Conservation (phyloP, 2,329 filamentous ascomycete species). For the Cordyceps pruinosa region DNA sequence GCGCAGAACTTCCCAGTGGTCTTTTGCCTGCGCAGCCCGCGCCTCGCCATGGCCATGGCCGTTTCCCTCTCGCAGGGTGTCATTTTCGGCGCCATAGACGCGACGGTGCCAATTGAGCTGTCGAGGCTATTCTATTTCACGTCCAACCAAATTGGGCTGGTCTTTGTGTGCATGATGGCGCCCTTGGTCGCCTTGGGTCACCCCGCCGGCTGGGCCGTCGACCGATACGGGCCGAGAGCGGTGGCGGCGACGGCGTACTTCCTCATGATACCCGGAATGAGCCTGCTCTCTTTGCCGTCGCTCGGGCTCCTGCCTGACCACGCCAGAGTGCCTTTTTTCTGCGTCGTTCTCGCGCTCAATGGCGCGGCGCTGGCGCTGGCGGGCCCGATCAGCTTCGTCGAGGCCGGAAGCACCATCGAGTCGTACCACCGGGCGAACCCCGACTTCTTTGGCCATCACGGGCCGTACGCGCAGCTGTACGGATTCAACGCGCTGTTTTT, state of each 20-base stretch:
- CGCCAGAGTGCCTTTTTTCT: neutral
- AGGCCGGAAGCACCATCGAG: slow-evolving; percentile 9
- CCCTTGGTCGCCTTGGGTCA: slow-evolving; percentile 3
- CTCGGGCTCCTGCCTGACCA: neutral
- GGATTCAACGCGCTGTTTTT: slow-evolving; percentile 7
- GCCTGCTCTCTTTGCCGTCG: neutral
- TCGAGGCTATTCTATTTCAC: neutral
- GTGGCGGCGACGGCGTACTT: slow-evolving; percentile 1
- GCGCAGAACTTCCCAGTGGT: neutral
- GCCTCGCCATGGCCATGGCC: neutral
- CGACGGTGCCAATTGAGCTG: neutral
- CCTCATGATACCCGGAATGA: neutral
- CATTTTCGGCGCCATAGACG: neutral
- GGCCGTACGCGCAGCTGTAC: slow-evolving; percentile 14
- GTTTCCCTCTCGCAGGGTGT: neutral
- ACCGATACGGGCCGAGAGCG: slow-evolving; percentile 10
- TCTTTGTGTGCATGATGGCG: neutral
- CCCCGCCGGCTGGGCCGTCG: slow-evolving; percentile 1
- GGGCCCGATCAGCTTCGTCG: slow-evolving; percentile 1
- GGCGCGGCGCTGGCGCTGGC: slow-evolving; percentile 4
- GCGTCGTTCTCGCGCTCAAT: neutral
- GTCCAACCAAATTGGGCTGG: neutral
- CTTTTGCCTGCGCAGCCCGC: neutral
- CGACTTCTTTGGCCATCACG: slow-evolving; percentile 12
- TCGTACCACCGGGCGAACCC: slow-evolving; percentile 12